Evolutionary conservation across 2,329 filamentous ascomycete genomes (phyloP).

Genomic region (Pyrenochaeta sp.): DNA sequence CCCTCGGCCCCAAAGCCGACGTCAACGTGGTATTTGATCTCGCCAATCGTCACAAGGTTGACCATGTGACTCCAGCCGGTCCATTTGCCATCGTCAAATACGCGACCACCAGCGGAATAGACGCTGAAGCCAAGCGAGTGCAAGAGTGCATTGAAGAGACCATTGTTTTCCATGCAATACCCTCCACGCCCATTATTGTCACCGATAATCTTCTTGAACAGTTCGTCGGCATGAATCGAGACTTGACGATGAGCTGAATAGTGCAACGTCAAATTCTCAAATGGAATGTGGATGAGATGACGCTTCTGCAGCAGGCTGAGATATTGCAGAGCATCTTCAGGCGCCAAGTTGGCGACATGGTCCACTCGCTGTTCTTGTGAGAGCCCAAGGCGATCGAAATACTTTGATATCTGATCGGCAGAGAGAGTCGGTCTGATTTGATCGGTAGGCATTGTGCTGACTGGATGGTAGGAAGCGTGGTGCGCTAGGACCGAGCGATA

Average conservation of each 20-base stretch:
- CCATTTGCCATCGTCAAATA: conserved; percentile 38
- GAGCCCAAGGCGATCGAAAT: conserved; percentile 46
- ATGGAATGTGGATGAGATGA: conserved; percentile 60
- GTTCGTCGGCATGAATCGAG: conserved; percentile 56
- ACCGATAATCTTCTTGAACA: conserved; percentile 64
- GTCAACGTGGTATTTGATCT: conserved; percentile 48
- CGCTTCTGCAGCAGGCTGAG: conserved; percentile 41
- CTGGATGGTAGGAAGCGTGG: background rate
- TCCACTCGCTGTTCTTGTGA: conserved; percentile 32
- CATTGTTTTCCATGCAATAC: conserved; percentile 69
- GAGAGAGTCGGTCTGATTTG: conserved; percentile 29
- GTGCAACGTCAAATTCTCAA: conserved; percentile 65
- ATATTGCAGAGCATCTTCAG: conserved; percentile 35
- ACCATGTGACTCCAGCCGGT: conserved; percentile 55
- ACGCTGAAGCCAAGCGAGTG: conserved; percentile 59
- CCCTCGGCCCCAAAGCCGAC: conserved; percentile 54
- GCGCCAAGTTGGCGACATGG: conserved; percentile 26
- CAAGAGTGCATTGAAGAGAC: conserved; percentile 60
- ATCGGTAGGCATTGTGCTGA: conserved; percentile 25
- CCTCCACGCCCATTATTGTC: conserved; percentile 59
- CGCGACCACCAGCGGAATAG: conserved; percentile 51
- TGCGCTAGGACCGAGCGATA: background rate
- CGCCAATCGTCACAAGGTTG: conserved; percentile 51
- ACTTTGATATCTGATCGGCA: conserved; percentile 38
- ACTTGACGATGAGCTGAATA: conserved; percentile 51